Percentiles rank a stretch among this genome's conserved stretches.
phyloP scores from a whole-genome alignment of 306 rosid species.

The Prunus davidiana region DNA sequence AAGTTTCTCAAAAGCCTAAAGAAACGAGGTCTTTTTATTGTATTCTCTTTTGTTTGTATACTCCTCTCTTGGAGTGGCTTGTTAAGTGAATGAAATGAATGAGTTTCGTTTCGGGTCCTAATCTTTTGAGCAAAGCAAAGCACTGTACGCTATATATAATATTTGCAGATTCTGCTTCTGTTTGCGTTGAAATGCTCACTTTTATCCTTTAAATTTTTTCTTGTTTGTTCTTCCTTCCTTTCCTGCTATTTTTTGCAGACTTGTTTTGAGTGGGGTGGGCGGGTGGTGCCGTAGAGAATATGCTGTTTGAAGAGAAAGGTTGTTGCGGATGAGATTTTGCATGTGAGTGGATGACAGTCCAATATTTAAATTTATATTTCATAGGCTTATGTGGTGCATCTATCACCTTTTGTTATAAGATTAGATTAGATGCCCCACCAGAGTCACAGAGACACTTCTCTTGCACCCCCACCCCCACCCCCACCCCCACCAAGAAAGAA shows the following conservation, averaged over 20 bases:
- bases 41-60: slow-evolving; percentile 62
- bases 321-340: slow-evolving; percentile 23
- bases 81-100: slow-evolving; percentile 36
- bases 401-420: neutral
- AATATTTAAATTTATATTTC: neutral
- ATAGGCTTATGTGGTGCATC: neutral
- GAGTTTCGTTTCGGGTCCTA: neutral
- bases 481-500: neutral
- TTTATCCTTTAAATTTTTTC: too few relatives aligned
- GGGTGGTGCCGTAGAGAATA: slow-evolving; percentile 3
- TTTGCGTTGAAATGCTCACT: neutral
- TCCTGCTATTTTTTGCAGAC: neutral
- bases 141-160: neutral
- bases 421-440: slow-evolving; percentile 1
- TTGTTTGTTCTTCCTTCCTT: neutral
- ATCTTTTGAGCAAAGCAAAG: neutral
- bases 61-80: slow-evolving; percentile 65
- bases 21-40: slow-evolving; percentile 57
- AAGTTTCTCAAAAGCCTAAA: slow-evolving; percentile 68
- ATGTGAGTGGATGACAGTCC: slow-evolving; percentile 51
- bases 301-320: slow-evolving; percentile 7
- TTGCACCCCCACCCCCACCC: neutral
- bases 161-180: neutral
- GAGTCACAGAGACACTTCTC: neutral
- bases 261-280: neutral